phyloP scores from a whole-genome alignment of 2,329 filamentous ascomycete species.

The Alternaria atra region DNA sequence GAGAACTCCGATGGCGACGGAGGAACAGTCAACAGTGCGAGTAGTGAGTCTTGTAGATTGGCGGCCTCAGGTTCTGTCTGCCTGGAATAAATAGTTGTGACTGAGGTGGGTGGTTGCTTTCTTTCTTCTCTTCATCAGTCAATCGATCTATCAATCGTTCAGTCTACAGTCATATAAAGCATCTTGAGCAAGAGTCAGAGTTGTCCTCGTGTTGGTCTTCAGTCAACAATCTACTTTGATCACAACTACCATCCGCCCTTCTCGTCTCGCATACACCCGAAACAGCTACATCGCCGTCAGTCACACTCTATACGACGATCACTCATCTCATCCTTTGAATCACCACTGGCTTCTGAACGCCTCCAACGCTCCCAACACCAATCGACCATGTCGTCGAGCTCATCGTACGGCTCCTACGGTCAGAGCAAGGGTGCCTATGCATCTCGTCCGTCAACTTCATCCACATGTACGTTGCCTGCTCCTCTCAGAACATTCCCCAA shows the following conservation, averaged over 20 bases:
- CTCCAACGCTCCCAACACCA: conserved; percentile 25
- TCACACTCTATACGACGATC: neutral
- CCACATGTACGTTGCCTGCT: conserved; percentile 32
- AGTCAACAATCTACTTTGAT: conserved; percentile 22
- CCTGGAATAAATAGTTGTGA: conserved; percentile 43
- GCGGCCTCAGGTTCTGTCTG: conserved; percentile 46
- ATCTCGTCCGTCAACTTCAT: conserved; percentile 36
- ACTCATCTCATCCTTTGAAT: conserved; percentile 19
- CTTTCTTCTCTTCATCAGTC: conserved; percentile 23
- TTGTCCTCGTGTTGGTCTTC: conserved; percentile 22
- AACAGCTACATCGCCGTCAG: conserved; percentile 22
- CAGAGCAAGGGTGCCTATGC: conserved; percentile 36
- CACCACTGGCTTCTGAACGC: conserved; percentile 17
- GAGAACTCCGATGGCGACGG: conserved; percentile 33
- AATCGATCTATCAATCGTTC: conserved; percentile 6
- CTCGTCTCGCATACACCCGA: conserved; percentile 17
- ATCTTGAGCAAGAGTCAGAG: conserved; percentile 13
- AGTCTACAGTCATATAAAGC: conserved; percentile 26
- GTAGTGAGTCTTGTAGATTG: conserved; percentile 14
- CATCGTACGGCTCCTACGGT: conserved; percentile 35
- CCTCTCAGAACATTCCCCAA: neutral
- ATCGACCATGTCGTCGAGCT: conserved; percentile 37
- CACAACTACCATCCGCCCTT: conserved; percentile 5
- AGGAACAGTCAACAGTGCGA: conserved; percentile 29
- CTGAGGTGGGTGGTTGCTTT: conserved; percentile 12